Evolutionary conservation across 768 basidiomycete genomes (phyloP), one percentile per base, ranked within the genome.

Genomic region (Termitomyces sp.): DNA sequence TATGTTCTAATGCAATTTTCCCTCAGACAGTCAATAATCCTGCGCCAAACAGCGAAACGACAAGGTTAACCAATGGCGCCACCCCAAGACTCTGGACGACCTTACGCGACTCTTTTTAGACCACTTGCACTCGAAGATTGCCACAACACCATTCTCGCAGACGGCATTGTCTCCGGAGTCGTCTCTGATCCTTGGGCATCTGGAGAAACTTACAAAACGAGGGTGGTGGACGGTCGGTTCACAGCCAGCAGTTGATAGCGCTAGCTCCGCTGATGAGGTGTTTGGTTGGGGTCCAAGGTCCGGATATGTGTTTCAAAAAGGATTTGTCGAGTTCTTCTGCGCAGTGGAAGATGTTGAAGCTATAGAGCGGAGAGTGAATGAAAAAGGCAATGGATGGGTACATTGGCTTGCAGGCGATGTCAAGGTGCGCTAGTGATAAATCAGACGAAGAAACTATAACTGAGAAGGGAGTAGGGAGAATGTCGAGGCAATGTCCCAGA

Each of bases 141-240:
- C 82, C 0, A 84, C 85, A 5, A 94, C 94, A 3, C 97, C 97
- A 0, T 98, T 98, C 74, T 97, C 92, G 10, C 81, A 86, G 11
- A 80, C 80, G 1, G 85, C 94, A 1, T 78, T 99, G 7, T 89
- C 86, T 19, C 73, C 80, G 1, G 97, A 99, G 72, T 94, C 97
- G 0, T 69, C 76, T 33, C 80, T 83, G 50, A 98, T 99, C 53
- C 76, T 97, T 31, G 76, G 82, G 1, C 79, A 91, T 56, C 80
- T 98, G 28, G 81, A 90, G 63, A 77, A 76, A 44, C 78, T 99
- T 54, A 98, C 91, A 31, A 73, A 77, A 44, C 75, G 77, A 56
- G 88, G 90, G 26, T 89, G 93, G 85, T 99, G 96, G 95, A 98
- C 97, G 5, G 89, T 99, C 19, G 92, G 92, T 1, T 96, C 94